A percentile compares a stretch with the other conserved stretches of the same genome.
Evolutionary conservation across 148 eudicot genomes (phyloP).

Genomic region (Rhododendron ferrugineum): DNA sequence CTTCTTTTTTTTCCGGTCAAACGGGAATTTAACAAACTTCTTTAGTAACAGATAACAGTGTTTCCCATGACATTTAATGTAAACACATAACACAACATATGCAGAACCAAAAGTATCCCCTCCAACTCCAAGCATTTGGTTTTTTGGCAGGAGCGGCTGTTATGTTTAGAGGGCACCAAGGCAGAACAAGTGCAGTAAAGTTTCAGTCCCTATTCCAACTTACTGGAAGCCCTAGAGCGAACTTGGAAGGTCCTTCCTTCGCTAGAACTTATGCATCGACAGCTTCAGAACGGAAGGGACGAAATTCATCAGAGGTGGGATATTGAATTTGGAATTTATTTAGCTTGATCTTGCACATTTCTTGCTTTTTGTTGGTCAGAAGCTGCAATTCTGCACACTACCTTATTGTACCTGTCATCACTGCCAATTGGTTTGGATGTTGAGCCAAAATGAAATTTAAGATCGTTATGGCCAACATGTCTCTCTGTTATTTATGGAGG

Average conservation of each 20-base stretch:
- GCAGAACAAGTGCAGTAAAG: neutral
- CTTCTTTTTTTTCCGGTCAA: no score
- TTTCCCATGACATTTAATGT: neutral
- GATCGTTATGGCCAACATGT: neutral
- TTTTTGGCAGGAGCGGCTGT: conserved; percentile 15
- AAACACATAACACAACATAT: neutral
- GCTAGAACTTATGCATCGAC: conserved; percentile 29
- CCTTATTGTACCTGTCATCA: neutral
- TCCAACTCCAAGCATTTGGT: neutral
- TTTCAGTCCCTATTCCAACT: conserved; percentile 19
- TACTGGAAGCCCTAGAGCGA: neutral
- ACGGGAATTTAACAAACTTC: no score
- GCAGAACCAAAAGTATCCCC: neutral
- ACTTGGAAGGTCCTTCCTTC: conserved; percentile 8
- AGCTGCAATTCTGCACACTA: neutral
- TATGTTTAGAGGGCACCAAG: conserved; percentile 6
- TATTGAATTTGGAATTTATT: neutral
- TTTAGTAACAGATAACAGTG: neutral
- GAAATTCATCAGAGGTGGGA: conserved; percentile 24
- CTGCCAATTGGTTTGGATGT: neutral
- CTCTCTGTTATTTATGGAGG: neutral
- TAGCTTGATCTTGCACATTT: neutral
- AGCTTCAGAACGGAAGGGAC: conserved; percentile 14
- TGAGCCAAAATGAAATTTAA: neutral
- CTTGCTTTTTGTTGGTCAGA: neutral